phyloP scores from a whole-genome alignment of 2,329 filamentous ascomycete genomes.

The Beauveria pseudobassiana region DNA sequence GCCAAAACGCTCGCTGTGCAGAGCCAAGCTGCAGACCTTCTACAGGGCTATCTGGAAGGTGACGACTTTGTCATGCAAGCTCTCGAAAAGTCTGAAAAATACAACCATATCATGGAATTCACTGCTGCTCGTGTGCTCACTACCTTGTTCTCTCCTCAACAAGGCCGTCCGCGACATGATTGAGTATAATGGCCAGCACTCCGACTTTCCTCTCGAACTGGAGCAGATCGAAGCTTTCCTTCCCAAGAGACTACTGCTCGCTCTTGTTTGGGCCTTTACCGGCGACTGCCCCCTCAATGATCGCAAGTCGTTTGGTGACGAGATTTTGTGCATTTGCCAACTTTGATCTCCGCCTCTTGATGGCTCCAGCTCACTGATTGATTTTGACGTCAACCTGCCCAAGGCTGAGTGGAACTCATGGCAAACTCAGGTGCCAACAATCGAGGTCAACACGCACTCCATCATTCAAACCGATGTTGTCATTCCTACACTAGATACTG shows the following conservation, averaged over 20 bases:
- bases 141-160: slow-evolving; percentile 91
- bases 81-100: slow-evolving; percentile 67
- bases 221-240: slow-evolving; percentile 87
- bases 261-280: slow-evolving; percentile 90
- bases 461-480: slow-evolving; percentile 97
- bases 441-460: slow-evolving; percentile 97
- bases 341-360: slow-evolving; percentile 73
- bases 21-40: slow-evolving; percentile 67
- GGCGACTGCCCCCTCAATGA: slow-evolving; percentile 88
- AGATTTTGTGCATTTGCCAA: slow-evolving; percentile 70
- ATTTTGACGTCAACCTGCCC: slow-evolving; percentile 86
- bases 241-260: slow-evolving; percentile 88
- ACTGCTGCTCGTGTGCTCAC: slow-evolving; percentile 84
- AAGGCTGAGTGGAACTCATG: slow-evolving; percentile 84
- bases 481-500: slow-evolving; percentile 93
- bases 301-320: slow-evolving; percentile 83
- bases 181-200: slow-evolving; percentile 91
- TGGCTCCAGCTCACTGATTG: slow-evolving; percentile 79
- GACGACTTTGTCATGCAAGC: slow-evolving; percentile 77
- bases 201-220: slow-evolving; percentile 85
- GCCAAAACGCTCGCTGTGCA: slow-evolving; percentile 76
- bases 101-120: slow-evolving; percentile 98
- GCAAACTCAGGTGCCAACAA: slow-evolving; percentile 88
- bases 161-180: slow-evolving; percentile 87
- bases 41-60: slow-evolving; percentile 66